These are phyloP conservation scores for Ceratonia siliqua DNA, from an alignment of 306 rosid genomes.

Conservation along the genomic window DNA sequence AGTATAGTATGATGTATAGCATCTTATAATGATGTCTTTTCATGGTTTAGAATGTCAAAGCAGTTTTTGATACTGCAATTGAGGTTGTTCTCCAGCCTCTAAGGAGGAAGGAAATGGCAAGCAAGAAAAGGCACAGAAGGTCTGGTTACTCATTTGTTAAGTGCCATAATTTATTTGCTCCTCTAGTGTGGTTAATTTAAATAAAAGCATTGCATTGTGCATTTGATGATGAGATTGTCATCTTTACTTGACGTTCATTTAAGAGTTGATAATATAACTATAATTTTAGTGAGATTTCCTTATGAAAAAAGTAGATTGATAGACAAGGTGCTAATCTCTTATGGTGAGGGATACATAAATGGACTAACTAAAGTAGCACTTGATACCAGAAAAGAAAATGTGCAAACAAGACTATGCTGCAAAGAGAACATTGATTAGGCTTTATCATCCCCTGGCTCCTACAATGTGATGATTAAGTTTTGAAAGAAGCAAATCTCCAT, in stretches of 20 bases:
- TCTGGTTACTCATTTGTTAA: constrained; percentile 80
- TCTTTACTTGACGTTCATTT: too few species aligned
- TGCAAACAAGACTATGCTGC: background rate
- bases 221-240: too few species aligned
- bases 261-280: background rate
- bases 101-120: constrained; percentile 77
- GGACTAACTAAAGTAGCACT: background rate
- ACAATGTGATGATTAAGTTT: background rate
- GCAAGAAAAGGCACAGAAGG: constrained; percentile 69
- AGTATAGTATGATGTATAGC: background rate
- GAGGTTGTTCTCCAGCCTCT: constrained; percentile 99
- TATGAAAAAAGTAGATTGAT: background rate
- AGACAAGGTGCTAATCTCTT: background rate
- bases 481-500: background rate
- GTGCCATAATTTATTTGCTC: constrained; percentile 39
- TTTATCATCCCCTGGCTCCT: background rate
- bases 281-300: background rate
- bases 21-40: constrained; percentile 27
- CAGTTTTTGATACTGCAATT: constrained; percentile 92
- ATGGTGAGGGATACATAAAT: background rate
- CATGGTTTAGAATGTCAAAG: constrained; percentile 83
- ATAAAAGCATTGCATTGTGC: too few species aligned
- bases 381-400: background rate
- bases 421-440: background rate
- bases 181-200: too few species aligned